Evolutionary conservation across 805 yeast genomes (phyloP).

Genomic region (Saturnispora dispora): DNA sequence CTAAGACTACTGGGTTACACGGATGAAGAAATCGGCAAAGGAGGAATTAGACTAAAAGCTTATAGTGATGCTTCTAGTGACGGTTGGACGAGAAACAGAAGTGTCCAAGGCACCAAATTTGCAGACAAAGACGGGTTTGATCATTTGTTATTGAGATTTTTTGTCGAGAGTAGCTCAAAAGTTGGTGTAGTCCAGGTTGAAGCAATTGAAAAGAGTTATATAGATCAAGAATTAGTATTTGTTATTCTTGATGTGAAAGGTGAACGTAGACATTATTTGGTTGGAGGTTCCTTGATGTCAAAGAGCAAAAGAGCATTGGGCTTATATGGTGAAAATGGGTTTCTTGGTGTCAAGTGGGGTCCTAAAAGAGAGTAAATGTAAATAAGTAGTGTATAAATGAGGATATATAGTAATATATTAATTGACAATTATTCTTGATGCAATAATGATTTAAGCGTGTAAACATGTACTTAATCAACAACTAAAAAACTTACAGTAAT

Average conservation of each 20-base stretch:
- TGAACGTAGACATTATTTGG: constrained; percentile 54
- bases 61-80: constrained; percentile 66
- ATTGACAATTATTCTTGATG: not conserved
- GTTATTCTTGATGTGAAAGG: constrained; percentile 72
- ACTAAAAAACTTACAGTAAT: no score
- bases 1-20: constrained; percentile 42
- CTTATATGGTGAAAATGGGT: constrained; percentile 36
- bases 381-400: not conserved
- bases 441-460: no score
- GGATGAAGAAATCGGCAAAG: constrained; percentile 33
- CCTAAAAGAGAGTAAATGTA: constrained; percentile 39
- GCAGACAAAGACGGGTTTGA: constrained; percentile 68
- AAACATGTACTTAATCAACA: no score
- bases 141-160: constrained; percentile 76
- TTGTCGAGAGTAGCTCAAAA: constrained; percentile 60
- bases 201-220: constrained; percentile 60
- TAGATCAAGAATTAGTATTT: constrained; percentile 60
- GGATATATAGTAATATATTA: not conserved
- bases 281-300: constrained; percentile 46
- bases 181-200: constrained; percentile 73
- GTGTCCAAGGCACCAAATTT: constrained; percentile 59
- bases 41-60: constrained; percentile 56
- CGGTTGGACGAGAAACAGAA: constrained; percentile 84
- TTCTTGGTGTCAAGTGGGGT: constrained; percentile 83
- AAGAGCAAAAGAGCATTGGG: constrained; percentile 15